These are phyloP conservation scores for Plasmodium billcollinsi DNA, from an alignment of 169 alveolate species.

Conservation along the genomic window DNA sequence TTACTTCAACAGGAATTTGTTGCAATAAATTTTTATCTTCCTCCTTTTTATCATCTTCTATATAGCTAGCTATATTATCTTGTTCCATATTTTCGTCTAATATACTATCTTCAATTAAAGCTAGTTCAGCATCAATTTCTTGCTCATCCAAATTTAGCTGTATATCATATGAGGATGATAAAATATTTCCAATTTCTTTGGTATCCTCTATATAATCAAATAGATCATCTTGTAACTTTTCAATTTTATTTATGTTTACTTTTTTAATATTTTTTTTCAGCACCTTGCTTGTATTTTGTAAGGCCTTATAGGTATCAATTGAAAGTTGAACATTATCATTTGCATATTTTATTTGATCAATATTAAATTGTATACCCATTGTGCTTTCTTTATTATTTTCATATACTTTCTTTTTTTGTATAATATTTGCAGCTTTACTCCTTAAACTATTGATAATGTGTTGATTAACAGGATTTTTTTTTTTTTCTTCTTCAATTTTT, in stretches of 20 bases:
- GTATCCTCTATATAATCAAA: slow-evolving; percentile 70
- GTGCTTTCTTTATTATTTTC: slow-evolving; percentile 72
- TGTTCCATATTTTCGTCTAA: slow-evolving; percentile 66
- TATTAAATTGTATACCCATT: slow-evolving; percentile 75
- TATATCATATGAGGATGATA: slow-evolving; percentile 59
- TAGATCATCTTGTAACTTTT: slow-evolving; percentile 74
- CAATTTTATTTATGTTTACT: slow-evolving; percentile 69
- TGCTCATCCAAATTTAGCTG: slow-evolving; percentile 62
- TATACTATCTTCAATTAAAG: slow-evolving; percentile 72
- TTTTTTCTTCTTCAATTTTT: slow-evolving; percentile 74
- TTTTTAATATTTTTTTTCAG: slow-evolving; percentile 75
- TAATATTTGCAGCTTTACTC: slow-evolving; percentile 66
- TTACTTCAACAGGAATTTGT: slow-evolving; percentile 6
- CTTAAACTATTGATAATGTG: slow-evolving; percentile 51
- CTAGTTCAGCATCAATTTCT: slow-evolving; percentile 75
- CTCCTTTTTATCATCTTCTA: slow-evolving; percentile 41
- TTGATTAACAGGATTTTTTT: slow-evolving; percentile 55
- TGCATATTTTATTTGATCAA: slow-evolving; percentile 75
- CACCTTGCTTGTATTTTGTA: slow-evolving; percentile 51
- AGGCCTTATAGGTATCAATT: slow-evolving; percentile 74
- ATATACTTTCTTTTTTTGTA: slow-evolving; percentile 57
- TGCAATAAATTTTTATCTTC: slow-evolving; percentile 9
- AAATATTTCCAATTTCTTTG: slow-evolving; percentile 70
- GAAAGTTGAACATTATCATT: slow-evolving; percentile 73
- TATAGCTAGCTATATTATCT: slow-evolving; percentile 43